A percentile compares a stretch with the other conserved stretches of the same genome.
Conservation (phyloP, 768 basidiomycete genomes). For the Termitomyces sp. region DNA sequence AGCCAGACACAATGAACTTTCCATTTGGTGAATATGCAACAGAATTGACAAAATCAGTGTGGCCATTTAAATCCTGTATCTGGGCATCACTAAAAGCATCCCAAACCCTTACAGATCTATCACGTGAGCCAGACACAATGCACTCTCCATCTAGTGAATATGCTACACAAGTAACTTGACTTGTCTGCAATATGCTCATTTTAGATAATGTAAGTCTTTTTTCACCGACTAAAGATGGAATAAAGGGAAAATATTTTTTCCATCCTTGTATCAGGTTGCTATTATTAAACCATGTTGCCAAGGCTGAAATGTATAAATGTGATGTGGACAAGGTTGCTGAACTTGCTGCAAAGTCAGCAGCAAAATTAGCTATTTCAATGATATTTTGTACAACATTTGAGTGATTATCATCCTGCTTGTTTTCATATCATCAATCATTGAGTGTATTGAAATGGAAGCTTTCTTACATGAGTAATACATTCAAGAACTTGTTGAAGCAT, state of each 20-base stretch:
- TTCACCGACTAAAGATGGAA: background rate
- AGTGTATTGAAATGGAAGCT: background rate
- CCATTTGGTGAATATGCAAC: too few species aligned
- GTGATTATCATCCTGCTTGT: background rate
- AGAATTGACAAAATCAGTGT: too few species aligned
- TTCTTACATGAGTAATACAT: constrained; percentile 6
- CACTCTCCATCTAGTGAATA: background rate
- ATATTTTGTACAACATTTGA: constrained; percentile 3
- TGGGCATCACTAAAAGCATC: background rate
- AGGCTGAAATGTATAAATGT: constrained; percentile 16
- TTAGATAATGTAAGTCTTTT: background rate
- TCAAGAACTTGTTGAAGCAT: constrained; percentile 11
- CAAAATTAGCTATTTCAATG: constrained; percentile 13
- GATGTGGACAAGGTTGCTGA: constrained; percentile 14
- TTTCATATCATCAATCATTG: background rate
- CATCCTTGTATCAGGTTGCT: background rate
- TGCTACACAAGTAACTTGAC: background rate
- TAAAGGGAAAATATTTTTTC: background rate
- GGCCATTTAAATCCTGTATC: too few species aligned
- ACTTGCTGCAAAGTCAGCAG: constrained; percentile 13
- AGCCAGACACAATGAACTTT: too few species aligned
- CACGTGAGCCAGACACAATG: background rate
- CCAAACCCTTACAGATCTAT: background rate
- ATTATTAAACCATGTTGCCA: constrained; percentile 13
- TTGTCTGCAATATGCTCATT: background rate